These are phyloP conservation scores for Gossypium schwendimanii DNA, from an alignment of 441 rosid species.

Conservation along the genomic window DNA sequence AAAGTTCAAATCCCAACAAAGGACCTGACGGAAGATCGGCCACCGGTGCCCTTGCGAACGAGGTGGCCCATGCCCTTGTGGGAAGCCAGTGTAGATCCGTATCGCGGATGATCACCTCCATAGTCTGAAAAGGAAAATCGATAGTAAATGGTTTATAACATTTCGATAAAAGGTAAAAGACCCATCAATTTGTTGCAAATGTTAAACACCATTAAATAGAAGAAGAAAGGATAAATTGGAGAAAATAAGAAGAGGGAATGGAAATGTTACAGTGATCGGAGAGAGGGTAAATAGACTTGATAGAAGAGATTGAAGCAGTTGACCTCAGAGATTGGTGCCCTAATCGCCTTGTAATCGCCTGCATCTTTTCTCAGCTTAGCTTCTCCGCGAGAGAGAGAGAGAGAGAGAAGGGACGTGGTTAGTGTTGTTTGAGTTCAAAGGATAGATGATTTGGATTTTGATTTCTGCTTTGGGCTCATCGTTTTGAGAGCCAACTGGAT, in stretches of 20 bases:
- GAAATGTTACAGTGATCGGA: slow-evolving; percentile 47
- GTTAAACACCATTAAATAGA: background rate
- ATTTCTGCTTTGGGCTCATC: background rate
- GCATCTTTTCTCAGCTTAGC: slow-evolving; percentile 44
- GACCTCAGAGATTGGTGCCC: slow-evolving; percentile 44
- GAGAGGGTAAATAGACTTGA: slow-evolving; percentile 46
- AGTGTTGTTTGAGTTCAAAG: background rate
- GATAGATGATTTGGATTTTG: no score
- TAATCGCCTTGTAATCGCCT: slow-evolving; percentile 59
- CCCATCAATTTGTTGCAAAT: background rate
- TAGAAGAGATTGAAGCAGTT: slow-evolving; percentile 34
- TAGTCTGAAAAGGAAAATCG: slow-evolving; percentile 29
- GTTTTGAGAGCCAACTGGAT: background rate
- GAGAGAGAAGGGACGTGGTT: slow-evolving; percentile 10
- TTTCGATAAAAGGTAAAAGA: background rate
- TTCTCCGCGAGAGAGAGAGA: slow-evolving; percentile 16
- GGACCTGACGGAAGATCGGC: slow-evolving; percentile 96
- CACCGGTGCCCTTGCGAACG: slow-evolving; percentile 98
- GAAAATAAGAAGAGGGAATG: slow-evolving; percentile 5
- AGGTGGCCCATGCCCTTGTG: slow-evolving; percentile 69
- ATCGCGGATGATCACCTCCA: slow-evolving; percentile 54
- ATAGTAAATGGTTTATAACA: background rate
- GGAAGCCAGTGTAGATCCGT: slow-evolving; percentile 52
- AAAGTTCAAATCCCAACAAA: background rate
- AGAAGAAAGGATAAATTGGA: slow-evolving; percentile 12